A percentile compares a stretch with the other conserved stretches of the same genome.
phyloP scores from a whole-genome alignment of 2,329 filamentous ascomycete genomes.

The Alternaria sp. region DNA sequence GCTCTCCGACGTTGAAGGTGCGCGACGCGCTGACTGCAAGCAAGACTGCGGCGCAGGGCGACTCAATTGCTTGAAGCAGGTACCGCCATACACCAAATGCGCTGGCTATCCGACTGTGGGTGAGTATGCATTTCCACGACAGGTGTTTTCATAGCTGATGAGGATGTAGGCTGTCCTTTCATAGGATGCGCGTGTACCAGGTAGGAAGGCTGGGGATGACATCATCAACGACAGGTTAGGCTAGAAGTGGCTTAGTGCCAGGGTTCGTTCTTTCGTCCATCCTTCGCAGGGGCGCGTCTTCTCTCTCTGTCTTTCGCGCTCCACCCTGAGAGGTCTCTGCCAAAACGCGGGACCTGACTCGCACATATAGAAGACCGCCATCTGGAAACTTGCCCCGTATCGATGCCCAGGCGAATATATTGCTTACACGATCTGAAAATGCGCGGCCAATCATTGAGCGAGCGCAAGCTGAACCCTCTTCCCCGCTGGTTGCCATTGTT shows the following conservation, averaged over 20 bases:
- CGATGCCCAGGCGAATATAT: not conserved
- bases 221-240: not conserved
- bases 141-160: not conserved
- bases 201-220: not conserved
- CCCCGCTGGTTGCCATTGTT: not conserved
- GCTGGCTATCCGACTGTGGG: slow-evolving; percentile 7
- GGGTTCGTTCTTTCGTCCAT: not conserved
- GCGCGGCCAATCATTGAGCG: not conserved
- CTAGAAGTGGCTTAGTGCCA: not conserved
- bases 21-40: not conserved
- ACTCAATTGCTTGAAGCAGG: slow-evolving; percentile 10
- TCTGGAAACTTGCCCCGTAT: not conserved
- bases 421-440: not conserved
- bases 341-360: not conserved
- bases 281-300: not conserved
- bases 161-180: not conserved
- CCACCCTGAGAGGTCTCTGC: too few species aligned
- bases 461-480: not conserved
- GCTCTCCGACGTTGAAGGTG: not conserved
- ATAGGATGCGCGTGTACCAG: not conserved
- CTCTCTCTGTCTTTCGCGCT: not conserved
- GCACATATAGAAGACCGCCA: not conserved
- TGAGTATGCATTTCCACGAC: not conserved
- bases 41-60: slow-evolving; percentile 9
- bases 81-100: not conserved